Conservation (phyloP, 148 eudicot genomes). For the Tetragonia tetragonoides region DNA sequence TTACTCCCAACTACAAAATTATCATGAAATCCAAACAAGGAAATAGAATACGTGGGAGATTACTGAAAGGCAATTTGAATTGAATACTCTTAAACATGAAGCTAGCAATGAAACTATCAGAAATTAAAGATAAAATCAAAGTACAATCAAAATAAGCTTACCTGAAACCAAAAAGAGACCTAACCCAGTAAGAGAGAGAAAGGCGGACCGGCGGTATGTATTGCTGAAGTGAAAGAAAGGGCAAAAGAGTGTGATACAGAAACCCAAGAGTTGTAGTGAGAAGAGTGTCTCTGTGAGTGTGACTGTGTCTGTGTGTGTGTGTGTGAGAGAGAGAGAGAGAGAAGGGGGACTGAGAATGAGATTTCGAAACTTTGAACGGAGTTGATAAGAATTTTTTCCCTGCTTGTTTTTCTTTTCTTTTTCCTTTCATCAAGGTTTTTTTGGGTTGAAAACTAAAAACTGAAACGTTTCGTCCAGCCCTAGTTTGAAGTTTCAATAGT, state of each 20-base stretch:
- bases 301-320: too few relatives aligned
- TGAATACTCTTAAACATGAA: neutral
- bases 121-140: neutral
- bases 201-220: too few relatives aligned
- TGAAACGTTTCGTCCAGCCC: neutral
- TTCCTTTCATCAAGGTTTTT: neutral
- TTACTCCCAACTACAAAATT: neutral
- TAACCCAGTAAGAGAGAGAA: neutral
- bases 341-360: neutral
- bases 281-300: neutral
- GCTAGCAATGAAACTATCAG: neutral
- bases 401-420: neutral
- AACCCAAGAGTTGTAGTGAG: neutral
- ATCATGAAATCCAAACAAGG: neutral
- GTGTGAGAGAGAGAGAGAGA: neutral
- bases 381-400: neutral
- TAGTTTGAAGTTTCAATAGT: too few relatives aligned
- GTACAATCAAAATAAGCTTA: neutral
- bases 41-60: neutral
- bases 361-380: neutral
- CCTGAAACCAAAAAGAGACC: neutral
- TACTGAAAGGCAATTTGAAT: neutral
- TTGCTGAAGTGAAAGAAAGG: neutral
- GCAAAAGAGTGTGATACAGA: neutral
- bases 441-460: neutral